Base-by-base conservation (phyloP, 2,329 filamentous ascomycete genomes). In the Bipolaris cookei region DNA sequence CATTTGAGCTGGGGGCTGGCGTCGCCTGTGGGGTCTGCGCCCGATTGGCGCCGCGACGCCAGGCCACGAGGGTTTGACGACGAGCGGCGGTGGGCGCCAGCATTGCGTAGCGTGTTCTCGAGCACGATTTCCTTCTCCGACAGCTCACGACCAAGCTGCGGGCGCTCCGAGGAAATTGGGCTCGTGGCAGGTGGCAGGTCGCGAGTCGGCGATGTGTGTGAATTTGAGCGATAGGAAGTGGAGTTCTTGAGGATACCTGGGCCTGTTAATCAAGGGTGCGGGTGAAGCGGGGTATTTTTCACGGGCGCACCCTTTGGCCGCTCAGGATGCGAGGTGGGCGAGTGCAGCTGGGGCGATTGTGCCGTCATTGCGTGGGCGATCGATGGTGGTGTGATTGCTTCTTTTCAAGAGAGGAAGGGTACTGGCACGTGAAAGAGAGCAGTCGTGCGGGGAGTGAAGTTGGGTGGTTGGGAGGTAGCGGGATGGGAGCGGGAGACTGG, bases 211-310 rank as follows among this genome's bases (percentile, higher is more conserved):
- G 77, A 83, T 59, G 75, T 78, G 45, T 76, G 76, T 18, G 77
- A 72, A 62, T 76, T 77, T 14, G 87, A 84, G 28, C 86, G 85
- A 68, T 85, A 88, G 60, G 84, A 91, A 46, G 62, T 75, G 18
- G 90, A 89, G 81, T 97, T 97, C 80, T 98, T 98, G 68, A 98
- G 86, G 69, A 98, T 98, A 66, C 94, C 94, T 97, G 66, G 32
- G 21, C 10, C n/a, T 45, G 59, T 69, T 54, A 69, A 57, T 49
- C 28, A 32, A 39, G 11, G 35, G 51, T 23, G 46, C 13, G 30
- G 23, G 38, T n/a, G 23, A 49, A 44, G 58, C 47, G 61, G 49
- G 32, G 48, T 10, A 39, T 20, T 35, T 21, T 6, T 23, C 11
- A 13, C 28, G n/a, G 42, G 62, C 67, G 39, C 63, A 78, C 79